Evolutionary conservation across 2,329 filamentous ascomycete species (phyloP), one percentile per base, ranked within the genome.

Genomic region (Botryotinia calthae): DNA sequence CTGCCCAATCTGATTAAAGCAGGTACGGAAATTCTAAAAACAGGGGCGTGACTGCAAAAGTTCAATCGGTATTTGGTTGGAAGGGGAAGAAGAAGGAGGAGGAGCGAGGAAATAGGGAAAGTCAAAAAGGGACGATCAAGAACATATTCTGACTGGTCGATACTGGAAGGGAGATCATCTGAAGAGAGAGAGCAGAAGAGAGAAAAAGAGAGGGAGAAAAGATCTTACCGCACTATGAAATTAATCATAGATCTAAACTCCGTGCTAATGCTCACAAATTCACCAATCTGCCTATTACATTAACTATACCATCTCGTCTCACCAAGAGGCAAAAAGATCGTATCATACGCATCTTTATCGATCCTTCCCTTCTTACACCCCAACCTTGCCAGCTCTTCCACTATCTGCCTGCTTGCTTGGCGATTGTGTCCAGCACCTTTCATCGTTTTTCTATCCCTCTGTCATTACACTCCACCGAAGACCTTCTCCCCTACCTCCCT

Each of bases 1-100:
- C 46, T 48, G 44, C 63, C 37, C 61, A 63, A 66, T 66, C 16
- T 66, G 44, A 25, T 66, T 51, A 66, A 66, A 66, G 46, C 64
- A 66, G 64, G 64, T 66, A 66, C 64, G 34, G 64, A 66, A 18
- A 37, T n/a, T 20, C 22, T 34, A 40, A 20, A 51, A n/a, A 20
- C 46, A 66, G 64, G 64, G 64, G 42, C 46, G 10, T 8, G 22
- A 48, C 44, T 34, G n/a, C 44, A 62, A 18, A 34, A 18, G n/a
- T 34, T 58, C 56, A 7, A 37, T 56, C 16, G 28, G 51, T 40
- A 54, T 54, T n/a, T 40, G 37, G 16, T 42, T n/a, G 22, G 40
- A 9, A 44, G 61, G 42, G 42, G 28, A 48, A 48, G 62, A 40
- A 44, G n/a, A 46, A 31, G 42, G 6, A 16, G 9, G 28, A 40